Conservation (phyloP, 805 yeast genomes). For the Diddensiella transvaalensis region DNA sequence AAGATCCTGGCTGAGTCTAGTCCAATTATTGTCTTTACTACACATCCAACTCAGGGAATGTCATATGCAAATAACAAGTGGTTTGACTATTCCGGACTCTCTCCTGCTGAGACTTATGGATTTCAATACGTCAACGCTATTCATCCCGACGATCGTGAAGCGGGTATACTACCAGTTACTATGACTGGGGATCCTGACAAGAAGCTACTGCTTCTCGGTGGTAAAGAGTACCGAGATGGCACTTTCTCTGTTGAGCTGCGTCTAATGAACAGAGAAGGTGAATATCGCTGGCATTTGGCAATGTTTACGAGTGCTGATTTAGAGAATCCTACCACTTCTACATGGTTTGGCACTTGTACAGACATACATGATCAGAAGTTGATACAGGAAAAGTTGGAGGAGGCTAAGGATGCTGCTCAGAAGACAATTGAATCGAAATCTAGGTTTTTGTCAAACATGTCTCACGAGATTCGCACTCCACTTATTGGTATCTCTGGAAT, state of each 20-base stretch:
- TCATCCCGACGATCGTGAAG: constrained; percentile 33
- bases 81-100: constrained; percentile 30
- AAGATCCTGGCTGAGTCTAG: constrained; percentile 32
- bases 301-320: constrained; percentile 27
- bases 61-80: constrained; percentile 33
- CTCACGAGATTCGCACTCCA: constrained; percentile 37
- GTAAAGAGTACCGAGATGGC: constrained; percentile 16
- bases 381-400: constrained; percentile 32
- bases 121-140: constrained; percentile 29
- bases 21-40: constrained; percentile 33
- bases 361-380: constrained; percentile 35
- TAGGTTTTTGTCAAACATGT: constrained; percentile 35
- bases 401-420: constrained; percentile 36
- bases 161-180: constrained; percentile 22
- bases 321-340: constrained; percentile 10
- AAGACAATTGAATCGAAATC: constrained; percentile 37
- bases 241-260: constrained; percentile 27
- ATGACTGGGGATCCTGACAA: constrained; percentile 7
- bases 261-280: constrained; percentile 24
- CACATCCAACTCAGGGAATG: constrained; percentile 28
- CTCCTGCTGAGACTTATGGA: constrained; percentile 25
- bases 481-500: constrained; percentile 37
- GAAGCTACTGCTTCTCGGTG: constrained; percentile 5
- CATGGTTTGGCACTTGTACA: constrained; percentile 36
- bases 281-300: constrained; percentile 33